Evolutionary conservation across 192 early-diverging fungal species (phyloP), one percentile per base, ranked within the genome.

Genomic region (Cladochytrium replicatum): DNA sequence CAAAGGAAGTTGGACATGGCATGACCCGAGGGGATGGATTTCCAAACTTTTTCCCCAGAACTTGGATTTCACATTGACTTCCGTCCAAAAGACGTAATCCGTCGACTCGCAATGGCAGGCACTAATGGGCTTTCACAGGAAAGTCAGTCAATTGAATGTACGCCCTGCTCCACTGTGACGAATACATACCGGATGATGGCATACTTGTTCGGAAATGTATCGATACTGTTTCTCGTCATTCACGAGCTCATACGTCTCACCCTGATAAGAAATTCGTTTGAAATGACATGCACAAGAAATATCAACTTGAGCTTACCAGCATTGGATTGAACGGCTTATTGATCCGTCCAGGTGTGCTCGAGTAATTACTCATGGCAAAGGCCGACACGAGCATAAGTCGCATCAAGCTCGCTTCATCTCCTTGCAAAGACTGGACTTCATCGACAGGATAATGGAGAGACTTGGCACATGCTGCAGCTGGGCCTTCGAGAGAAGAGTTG

Each of bases 181-280:
- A 27, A 2, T 34, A 67, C 74, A 45, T 67, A 80, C 77, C 40
- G 89, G 89, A 57, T 92, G 89, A 55, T 92, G 89, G 31, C 73
- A 75, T 5, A 92, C 89, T 61, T 92, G 89, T 62, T 92, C 89
- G 0, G 86, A 86, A 38, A 92, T 43, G 54, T 86, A 87, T 17
- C 89, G 73, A 58, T 78, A 89, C 58, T 70, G 61, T 43, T 85
- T 86, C 52, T 93, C 87, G 15, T 72, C 64, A 22, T 80, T 64
- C 34, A 88, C 81, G 43, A 87, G 78, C 72, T 93, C 89, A 52
- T 75, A 93, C 1, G 89, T 93, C 59, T 93, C 89, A 30, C 89
- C 89, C 57, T 61, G 40, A 46, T 28, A 21, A 19, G 17, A 57
- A 22, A 23, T 23, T 27, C 6, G 2, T 32, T 24, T 0, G 28